Evolutionary conservation across 208 protist species (phyloP).

Genomic region (Wallacemonas sp.): DNA sequence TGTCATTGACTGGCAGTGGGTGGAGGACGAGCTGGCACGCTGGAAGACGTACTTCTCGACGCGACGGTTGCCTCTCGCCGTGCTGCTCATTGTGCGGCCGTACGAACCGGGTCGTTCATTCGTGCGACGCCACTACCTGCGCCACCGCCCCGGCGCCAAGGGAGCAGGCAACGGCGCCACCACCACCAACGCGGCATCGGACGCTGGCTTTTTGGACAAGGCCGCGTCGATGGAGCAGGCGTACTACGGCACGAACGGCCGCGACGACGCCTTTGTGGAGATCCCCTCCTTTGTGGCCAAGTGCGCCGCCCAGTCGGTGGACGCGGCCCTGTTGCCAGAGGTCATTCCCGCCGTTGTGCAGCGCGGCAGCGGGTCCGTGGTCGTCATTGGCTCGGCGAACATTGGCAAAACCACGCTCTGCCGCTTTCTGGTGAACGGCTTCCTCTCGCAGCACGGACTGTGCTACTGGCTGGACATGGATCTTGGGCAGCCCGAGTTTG

Average conservation of each 20-base stretch:
- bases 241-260: neutral
- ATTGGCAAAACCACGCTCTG: slow-evolving; percentile 88
- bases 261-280: slow-evolving; percentile 51
- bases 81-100: slow-evolving; percentile 66
- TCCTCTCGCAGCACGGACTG: slow-evolving; percentile 74
- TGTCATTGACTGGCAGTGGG: slow-evolving; percentile 84
- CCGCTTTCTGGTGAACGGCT: slow-evolving; percentile 68
- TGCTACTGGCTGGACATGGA: slow-evolving; percentile 89
- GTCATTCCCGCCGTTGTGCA: slow-evolving; percentile 48
- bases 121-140: slow-evolving; percentile 13
- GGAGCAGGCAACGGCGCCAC: slow-evolving; percentile 18
- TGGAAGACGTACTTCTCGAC: slow-evolving; percentile 50
- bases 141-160: too few relatives aligned
- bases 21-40: slow-evolving; percentile 45
- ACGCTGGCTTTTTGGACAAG: neutral
- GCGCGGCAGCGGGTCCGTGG: slow-evolving; percentile 39
- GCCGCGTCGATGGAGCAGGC: neutral
- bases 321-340: slow-evolving; percentile 54
- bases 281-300: slow-evolving; percentile 70
- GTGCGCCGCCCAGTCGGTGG: slow-evolving; percentile 35
- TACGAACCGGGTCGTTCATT: slow-evolving; percentile 22
- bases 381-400: slow-evolving; percentile 72
- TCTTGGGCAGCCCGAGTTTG: slow-evolving; percentile 88
- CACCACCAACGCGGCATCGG: neutral
- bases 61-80: slow-evolving; percentile 27